phyloP scores from a whole-genome alignment of 2,329 filamentous ascomycete species.

The Claviceps sp. region DNA sequence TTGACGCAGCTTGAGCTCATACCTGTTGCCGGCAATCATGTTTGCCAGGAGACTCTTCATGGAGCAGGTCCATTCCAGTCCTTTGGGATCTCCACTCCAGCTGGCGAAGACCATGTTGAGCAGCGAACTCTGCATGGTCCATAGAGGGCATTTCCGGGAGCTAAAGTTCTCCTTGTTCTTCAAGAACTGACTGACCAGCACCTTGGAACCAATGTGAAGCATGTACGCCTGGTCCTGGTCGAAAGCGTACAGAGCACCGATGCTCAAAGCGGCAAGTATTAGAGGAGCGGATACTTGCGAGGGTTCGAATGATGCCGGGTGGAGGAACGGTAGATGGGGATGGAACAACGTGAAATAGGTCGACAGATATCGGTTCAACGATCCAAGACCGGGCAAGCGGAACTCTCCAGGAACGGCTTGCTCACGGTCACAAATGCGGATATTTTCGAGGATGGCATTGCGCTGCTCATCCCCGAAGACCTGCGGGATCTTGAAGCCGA shows the following conservation, averaged over 20 bases:
- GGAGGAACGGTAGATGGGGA: slow-evolving; percentile 89
- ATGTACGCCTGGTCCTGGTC: slow-evolving; percentile 95
- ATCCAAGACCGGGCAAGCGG: slow-evolving; percentile 65
- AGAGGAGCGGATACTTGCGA: slow-evolving; percentile 69
- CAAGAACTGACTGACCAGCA: slow-evolving; percentile 90
- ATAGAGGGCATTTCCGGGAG: slow-evolving; percentile 90
- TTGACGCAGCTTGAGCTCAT: slow-evolving; percentile 85
- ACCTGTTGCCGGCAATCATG: slow-evolving; percentile 95
- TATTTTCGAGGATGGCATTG: slow-evolving; percentile 72
- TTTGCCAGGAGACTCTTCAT: slow-evolving; percentile 97
- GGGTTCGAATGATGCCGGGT: slow-evolving; percentile 80
- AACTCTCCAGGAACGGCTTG: slow-evolving; percentile 78
- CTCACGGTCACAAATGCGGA: slow-evolving; percentile 67
- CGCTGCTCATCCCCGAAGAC: slow-evolving; percentile 75
- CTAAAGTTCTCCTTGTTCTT: slow-evolving; percentile 99
- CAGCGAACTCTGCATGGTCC: slow-evolving; percentile 95
- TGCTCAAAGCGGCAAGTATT: slow-evolving; percentile 80
- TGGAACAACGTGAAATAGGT: slow-evolving; percentile 97
- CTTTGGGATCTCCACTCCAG: slow-evolving; percentile 97
- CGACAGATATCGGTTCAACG: slow-evolving; percentile 81
- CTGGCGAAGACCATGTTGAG: slow-evolving; percentile 98
- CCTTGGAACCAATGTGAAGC: slow-evolving; percentile 93
- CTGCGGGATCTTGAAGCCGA: slow-evolving; percentile 60
- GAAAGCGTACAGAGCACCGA: slow-evolving; percentile 91
- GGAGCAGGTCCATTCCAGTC: slow-evolving; percentile 95